A percentile compares a stretch with the other conserved stretches of the same genome.
Conservation (phyloP, 2,329 filamentous ascomycete genomes). For the Colletotrichum limetticola region DNA sequence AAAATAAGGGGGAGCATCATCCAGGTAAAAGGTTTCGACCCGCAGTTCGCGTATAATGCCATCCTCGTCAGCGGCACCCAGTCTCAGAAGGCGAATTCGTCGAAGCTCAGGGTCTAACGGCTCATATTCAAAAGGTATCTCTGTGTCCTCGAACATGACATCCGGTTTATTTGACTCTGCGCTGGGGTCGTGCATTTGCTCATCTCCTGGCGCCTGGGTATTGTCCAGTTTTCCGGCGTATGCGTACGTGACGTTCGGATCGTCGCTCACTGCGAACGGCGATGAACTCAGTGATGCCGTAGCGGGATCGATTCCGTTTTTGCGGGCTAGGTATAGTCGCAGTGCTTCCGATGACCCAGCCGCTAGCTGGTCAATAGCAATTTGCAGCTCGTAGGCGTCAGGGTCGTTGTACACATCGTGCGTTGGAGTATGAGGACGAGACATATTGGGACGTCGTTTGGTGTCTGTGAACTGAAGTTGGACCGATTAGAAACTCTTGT, state of each 20-base stretch:
- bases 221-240: slow-evolving; percentile 9
- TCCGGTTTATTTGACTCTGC: neutral
- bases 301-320: neutral
- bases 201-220: neutral
- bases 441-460: neutral
- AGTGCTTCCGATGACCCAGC: slow-evolving; percentile 16
- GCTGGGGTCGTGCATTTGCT: neutral
- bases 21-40: slow-evolving; percentile 11
- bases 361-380: slow-evolving; percentile 18
- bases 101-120: neutral
- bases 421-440: neutral
- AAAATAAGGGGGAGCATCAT: slow-evolving; percentile 6
- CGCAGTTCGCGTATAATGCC: neutral
- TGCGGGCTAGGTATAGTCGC: neutral
- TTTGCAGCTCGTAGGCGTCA: slow-evolving; percentile 17
- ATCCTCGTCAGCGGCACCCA: neutral
- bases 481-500: neutral
- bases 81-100: slow-evolving; percentile 1
- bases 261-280: neutral
- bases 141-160: neutral
- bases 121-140: neutral
- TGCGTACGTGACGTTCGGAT: neutral
- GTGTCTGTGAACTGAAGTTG: neutral
- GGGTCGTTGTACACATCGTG: neutral
- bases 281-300: neutral